Percentiles rank a stretch among this genome's conserved stretches.
These are phyloP conservation scores for Rosa rugosa DNA, from an alignment of 306 rosid species.

Conservation along the genomic window DNA sequence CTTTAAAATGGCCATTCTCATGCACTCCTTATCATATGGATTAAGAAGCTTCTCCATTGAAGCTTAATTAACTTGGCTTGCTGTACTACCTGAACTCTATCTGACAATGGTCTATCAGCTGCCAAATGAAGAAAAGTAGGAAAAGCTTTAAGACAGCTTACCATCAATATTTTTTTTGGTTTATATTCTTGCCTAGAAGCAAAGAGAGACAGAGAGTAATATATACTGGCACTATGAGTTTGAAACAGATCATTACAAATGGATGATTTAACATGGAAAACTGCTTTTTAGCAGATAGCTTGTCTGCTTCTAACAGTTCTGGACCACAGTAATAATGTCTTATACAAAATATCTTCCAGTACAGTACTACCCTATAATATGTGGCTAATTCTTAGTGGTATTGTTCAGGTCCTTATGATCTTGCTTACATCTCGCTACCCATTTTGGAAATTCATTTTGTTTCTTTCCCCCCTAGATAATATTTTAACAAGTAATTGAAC, in stretches of 20 bases:
- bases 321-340: slow-evolving; percentile 61
- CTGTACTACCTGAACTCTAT: neutral
- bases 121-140: slow-evolving; percentile 34
- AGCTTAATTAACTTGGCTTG: slow-evolving; percentile 10
- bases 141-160: slow-evolving; percentile 5
- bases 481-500: slow-evolving; percentile 9
- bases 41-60: slow-evolving; percentile 70
- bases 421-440: slow-evolving; percentile 17
- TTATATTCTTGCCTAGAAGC: slow-evolving; percentile 13
- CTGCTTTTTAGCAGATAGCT: slow-evolving; percentile 38
- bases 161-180: slow-evolving; percentile 17
- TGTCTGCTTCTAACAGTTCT: slow-evolving; percentile 49
- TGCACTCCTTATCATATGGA: slow-evolving; percentile 63
- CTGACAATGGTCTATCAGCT: slow-evolving; percentile 19
- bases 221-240: slow-evolving; percentile 28
- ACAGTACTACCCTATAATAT: slow-evolving; percentile 35
- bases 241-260: slow-evolving; percentile 33
- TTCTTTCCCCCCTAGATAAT: neutral
- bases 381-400: slow-evolving; percentile 19
- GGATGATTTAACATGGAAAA: slow-evolving; percentile 39
- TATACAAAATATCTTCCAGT: slow-evolving; percentile 48
- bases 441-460: neutral
- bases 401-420: neutral
- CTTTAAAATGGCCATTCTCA: slow-evolving; percentile 74
- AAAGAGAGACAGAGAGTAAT: slow-evolving; percentile 12